phyloP scores from a whole-genome alignment of 2,329 filamentous ascomycete genomes.

The Aureobasidium mangrovei region DNA sequence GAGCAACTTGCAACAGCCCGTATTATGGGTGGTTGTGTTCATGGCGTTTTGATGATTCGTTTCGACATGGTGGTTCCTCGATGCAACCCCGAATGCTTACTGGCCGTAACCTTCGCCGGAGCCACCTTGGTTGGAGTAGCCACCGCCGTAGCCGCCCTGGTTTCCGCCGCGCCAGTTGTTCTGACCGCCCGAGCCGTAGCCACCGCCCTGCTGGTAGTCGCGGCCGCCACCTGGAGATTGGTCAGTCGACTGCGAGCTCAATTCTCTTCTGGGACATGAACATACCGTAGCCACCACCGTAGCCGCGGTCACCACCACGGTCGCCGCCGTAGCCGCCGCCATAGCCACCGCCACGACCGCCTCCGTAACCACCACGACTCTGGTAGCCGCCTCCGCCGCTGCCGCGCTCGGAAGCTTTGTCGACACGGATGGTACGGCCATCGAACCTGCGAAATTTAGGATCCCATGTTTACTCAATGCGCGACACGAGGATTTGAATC shows the following conservation, averaged over 20 bases:
- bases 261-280: neutral
- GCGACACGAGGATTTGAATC: neutral
- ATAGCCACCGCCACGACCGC: slow-evolving; percentile 27
- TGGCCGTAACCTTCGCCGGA: slow-evolving; percentile 12
- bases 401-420: slow-evolving; percentile 81
- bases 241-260: neutral
- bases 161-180: slow-evolving; percentile 20
- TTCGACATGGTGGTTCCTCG: neutral
- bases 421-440: slow-evolving; percentile 86
- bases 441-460: slow-evolving; percentile 59
- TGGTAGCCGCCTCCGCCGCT: slow-evolving; percentile 47
- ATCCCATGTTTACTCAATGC: neutral
- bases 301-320: slow-evolving; percentile 23
- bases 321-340: slow-evolving; percentile 22
- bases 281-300: slow-evolving; percentile 20
- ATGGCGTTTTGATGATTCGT: slow-evolving; percentile 11
- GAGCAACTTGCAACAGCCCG: slow-evolving; percentile 6
- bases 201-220: slow-evolving; percentile 7
- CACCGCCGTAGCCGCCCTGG: slow-evolving; percentile 22
- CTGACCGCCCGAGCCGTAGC: slow-evolving; percentile 16
- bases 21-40: slow-evolving; percentile 2
- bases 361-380: slow-evolving; percentile 30
- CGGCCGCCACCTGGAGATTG: slow-evolving; percentile 18
- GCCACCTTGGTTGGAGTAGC: slow-evolving; percentile 10
- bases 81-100: neutral